These are phyloP conservation scores for Triticum dicoccoides DNA, from an alignment of 176 grass and related monocot genomes.

Conservation along the genomic window DNA sequence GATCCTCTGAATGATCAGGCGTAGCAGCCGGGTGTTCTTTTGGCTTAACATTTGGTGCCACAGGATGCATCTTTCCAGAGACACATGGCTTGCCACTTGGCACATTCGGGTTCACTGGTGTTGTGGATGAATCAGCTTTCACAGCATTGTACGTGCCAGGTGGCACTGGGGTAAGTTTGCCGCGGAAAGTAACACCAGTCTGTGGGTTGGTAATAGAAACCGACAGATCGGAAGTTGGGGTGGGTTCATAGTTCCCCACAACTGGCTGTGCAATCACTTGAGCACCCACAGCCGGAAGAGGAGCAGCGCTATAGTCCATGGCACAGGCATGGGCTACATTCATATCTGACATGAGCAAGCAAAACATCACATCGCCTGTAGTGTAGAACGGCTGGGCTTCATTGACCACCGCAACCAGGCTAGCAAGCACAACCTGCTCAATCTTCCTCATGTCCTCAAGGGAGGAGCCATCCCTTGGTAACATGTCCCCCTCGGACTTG, in stretches of 20 bases:
- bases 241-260: slow-evolving; percentile 32
- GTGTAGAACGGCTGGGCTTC: slow-evolving; percentile 81
- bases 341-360: slow-evolving; percentile 87
- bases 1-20: slow-evolving; percentile 46
- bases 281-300: slow-evolving; percentile 30
- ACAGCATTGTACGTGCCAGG: slow-evolving; percentile 29
- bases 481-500: slow-evolving; percentile 58
- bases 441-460: slow-evolving; percentile 67
- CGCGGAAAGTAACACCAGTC: slow-evolving; percentile 42
- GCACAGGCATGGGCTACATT: slow-evolving; percentile 69
- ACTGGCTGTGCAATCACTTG: slow-evolving; percentile 39
- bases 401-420: slow-evolving; percentile 63
- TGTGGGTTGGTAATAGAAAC: slow-evolving; percentile 49
- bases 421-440: slow-evolving; percentile 56
- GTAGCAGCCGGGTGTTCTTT: slow-evolving; percentile 47
- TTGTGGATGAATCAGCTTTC: slow-evolving; percentile 43
- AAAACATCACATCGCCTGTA: slow-evolving; percentile 82
- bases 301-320: slow-evolving; percentile 44
- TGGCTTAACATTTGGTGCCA: slow-evolving; percentile 55
- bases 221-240: slow-evolving; percentile 33
- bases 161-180: slow-evolving; percentile 32
- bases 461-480: slow-evolving; percentile 46
- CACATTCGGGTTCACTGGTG: slow-evolving; percentile 35
- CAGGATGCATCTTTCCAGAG: slow-evolving; percentile 47
- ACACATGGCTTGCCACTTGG: slow-evolving; percentile 43